Conservation (phyloP, 371 early-diverging fungal genomes). For the Batkoa obscura region DNA sequence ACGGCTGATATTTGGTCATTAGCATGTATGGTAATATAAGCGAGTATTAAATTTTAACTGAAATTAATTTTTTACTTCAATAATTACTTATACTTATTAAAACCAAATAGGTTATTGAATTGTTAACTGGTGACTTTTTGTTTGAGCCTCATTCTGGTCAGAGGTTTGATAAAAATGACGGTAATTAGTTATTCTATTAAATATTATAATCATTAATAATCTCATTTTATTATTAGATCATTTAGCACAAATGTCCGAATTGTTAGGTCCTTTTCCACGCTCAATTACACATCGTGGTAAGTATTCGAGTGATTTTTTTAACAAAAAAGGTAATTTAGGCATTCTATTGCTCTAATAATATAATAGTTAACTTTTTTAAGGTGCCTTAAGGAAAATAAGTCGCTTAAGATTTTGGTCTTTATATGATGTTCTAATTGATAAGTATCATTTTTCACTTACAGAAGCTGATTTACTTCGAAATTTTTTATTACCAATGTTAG, state of each 20-base stretch:
- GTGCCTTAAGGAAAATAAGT: constrained; percentile 66
- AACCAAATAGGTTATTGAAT: constrained; percentile 39
- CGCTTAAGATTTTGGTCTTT: constrained; percentile 64
- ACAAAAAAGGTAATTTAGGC: constrained; percentile 41
- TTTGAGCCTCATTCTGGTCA: constrained; percentile 83
- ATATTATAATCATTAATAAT: not conserved
- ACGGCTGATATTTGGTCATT: constrained; percentile 96
- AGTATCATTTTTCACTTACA: constrained; percentile 36
- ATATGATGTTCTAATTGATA: constrained; percentile 62
- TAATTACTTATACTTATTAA: not conserved
- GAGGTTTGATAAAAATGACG: constrained; percentile 76
- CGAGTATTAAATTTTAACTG: not conserved
- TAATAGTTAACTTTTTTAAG: constrained; percentile 9
- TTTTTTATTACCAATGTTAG: constrained; percentile 58
- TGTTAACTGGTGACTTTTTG: constrained; percentile 84
- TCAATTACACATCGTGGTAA: constrained; percentile 50
- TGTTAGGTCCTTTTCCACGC: constrained; percentile 66
- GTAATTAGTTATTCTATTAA: constrained; percentile 16
- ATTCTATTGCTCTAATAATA: constrained; percentile 15
- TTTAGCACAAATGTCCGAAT: constrained; percentile 87
- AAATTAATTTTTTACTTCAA: not conserved
- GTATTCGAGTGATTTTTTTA: constrained; percentile 59
- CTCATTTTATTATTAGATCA: constrained; percentile 45
- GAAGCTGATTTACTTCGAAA: constrained; percentile 37
- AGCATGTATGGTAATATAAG: constrained; percentile 62